A percentile compares a stretch with the other conserved stretches of the same genome.
phyloP scores from a whole-genome alignment of 129 eudicot genomes.

The Silybum marianum region DNA sequence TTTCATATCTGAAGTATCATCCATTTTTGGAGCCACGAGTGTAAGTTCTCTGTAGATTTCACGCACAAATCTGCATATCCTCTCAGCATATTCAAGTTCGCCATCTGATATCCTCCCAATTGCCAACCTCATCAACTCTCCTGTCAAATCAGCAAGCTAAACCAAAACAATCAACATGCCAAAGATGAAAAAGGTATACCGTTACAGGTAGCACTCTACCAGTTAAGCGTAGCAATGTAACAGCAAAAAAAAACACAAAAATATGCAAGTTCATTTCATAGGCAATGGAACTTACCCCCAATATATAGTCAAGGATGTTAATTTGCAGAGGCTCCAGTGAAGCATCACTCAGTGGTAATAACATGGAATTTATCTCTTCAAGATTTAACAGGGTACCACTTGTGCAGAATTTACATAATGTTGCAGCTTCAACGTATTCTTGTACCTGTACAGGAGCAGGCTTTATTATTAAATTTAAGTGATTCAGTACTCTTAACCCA shows the following conservation, averaged over 20 bases:
- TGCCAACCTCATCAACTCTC: slow-evolving; percentile 98
- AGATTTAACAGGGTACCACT: slow-evolving; percentile 72
- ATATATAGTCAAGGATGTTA: slow-evolving; percentile 80
- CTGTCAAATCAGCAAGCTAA: slow-evolving; percentile 96
- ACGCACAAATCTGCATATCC: slow-evolving; percentile 90
- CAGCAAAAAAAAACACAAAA: neutral
- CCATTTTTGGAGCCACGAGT: slow-evolving; percentile 80
- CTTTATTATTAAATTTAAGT: slow-evolving; percentile 4
- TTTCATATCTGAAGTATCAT: slow-evolving; percentile 79
- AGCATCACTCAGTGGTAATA: slow-evolving; percentile 82
- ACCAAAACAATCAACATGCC: slow-evolving; percentile 21
- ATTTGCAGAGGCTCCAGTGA: slow-evolving; percentile 88
- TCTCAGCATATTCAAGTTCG: slow-evolving; percentile 84
- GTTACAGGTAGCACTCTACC: neutral
- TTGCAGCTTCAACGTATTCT: slow-evolving; percentile 97
- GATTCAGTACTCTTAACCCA: neutral
- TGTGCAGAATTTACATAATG: slow-evolving; percentile 81
- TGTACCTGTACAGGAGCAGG: slow-evolving; percentile 59
- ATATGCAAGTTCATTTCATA: neutral
- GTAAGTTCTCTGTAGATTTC: slow-evolving; percentile 83
- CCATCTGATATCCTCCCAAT: slow-evolving; percentile 94
- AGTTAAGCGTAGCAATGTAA: neutral
- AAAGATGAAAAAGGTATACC: neutral
- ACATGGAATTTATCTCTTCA: slow-evolving; percentile 78
- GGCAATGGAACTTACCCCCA: slow-evolving; percentile 62